Evolutionary conservation across 2,329 filamentous ascomycete species (phyloP).

Genomic region (Cladorrhinum sp.): DNA sequence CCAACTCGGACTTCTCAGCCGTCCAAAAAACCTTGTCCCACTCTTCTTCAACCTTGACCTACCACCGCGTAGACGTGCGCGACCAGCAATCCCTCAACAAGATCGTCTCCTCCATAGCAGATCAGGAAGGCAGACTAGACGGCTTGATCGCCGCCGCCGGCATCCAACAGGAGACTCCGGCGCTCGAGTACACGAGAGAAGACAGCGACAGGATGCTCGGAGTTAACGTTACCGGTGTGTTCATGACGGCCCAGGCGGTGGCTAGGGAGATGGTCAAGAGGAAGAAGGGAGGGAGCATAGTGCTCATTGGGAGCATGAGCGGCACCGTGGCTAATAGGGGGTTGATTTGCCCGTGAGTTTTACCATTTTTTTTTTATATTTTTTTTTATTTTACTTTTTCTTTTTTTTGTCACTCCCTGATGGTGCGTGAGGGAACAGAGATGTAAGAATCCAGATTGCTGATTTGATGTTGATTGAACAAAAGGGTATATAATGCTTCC

Average conservation of each 20-base stretch:
- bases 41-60: conserved; percentile 60
- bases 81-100: conserved; percentile 65
- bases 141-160: conserved; percentile 69
- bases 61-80: conserved; percentile 77
- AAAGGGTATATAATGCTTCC: conserved; percentile 69
- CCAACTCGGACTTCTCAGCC: conserved; percentile 59
- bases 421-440: no score
- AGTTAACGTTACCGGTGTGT: conserved; percentile 81
- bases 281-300: conserved; percentile 58
- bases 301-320: conserved; percentile 69
- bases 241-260: conserved; percentile 85
- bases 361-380: neutral
- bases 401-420: no score
- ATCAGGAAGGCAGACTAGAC: conserved; percentile 69
- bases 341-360: conserved; percentile 54
- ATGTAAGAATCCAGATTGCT: no score
- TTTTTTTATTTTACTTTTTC: no score
- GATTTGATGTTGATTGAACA: neutral
- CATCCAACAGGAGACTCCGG: conserved; percentile 79
- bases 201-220: conserved; percentile 76
- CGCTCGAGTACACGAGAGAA: conserved; percentile 74
- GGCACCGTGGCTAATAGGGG: conserved; percentile 63
- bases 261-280: conserved; percentile 69
- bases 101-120: conserved; percentile 66
- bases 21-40: conserved; percentile 66